Evolutionary conservation across 495 filamentous ascomycete genomes (phyloP).

Genomic region (Sordaria brevicollis): DNA sequence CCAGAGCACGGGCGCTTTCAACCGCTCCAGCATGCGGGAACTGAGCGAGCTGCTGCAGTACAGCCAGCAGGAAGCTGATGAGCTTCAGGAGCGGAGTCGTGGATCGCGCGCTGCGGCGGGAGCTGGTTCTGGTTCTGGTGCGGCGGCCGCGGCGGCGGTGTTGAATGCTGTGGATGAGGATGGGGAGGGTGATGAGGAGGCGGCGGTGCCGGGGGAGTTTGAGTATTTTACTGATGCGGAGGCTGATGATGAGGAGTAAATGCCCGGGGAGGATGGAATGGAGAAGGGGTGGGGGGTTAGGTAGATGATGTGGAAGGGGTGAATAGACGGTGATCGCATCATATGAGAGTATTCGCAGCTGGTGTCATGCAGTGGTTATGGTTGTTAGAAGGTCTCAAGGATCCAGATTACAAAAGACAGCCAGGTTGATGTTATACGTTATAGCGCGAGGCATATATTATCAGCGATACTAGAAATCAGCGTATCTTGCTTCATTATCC

Average conservation of each 20-base stretch:
- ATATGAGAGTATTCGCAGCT: background rate
- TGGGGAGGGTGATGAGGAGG: slow-evolving; percentile 73
- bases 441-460: background rate
- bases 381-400: background rate
- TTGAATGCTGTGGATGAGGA: slow-evolving; percentile 82
- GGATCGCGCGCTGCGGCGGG: slow-evolving; percentile 1
- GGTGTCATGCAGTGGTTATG: background rate
- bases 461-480: background rate
- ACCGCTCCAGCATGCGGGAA: slow-evolving; percentile 7
- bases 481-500: background rate
- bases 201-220: slow-evolving; percentile 69
- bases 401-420: background rate
- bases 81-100: no score
- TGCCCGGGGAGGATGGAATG: background rate
- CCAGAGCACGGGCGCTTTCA: background rate
- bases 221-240: slow-evolving; percentile 74
- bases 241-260: slow-evolving; percentile 39
- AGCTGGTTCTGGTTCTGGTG: slow-evolving; percentile 43
- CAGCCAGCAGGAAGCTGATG: slow-evolving; percentile 5
- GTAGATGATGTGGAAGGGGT: background rate
- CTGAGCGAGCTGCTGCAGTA: slow-evolving; percentile 29
- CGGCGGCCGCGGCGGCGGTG: slow-evolving; percentile 67
- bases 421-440: background rate
- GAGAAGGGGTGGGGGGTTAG: background rate
- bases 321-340: background rate